These are phyloP conservation scores for Herpetomonas samuelpessoai DNA, from an alignment of 208 protist genomes.

Conservation along the genomic window DNA sequence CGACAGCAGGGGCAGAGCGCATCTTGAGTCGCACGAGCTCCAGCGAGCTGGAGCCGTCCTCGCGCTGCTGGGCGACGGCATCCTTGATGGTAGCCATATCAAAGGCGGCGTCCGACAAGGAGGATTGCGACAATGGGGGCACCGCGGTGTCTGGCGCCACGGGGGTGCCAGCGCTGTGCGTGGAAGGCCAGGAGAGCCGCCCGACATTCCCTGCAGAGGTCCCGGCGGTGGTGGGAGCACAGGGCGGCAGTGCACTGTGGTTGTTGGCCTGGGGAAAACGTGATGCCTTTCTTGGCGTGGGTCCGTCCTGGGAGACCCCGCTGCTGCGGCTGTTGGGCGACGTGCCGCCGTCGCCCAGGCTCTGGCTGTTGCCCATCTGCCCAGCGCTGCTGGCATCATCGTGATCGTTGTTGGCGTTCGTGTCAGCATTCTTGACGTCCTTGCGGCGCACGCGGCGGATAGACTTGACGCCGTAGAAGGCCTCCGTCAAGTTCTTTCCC, in stretches of 20 bases:
- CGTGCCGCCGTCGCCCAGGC: background rate
- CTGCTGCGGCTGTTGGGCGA: background rate
- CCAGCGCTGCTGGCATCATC: slow-evolving; percentile 6
- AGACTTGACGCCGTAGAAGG: slow-evolving; percentile 56
- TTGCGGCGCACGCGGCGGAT: slow-evolving; percentile 47
- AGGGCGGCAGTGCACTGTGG: no score
- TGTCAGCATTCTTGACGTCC: slow-evolving; percentile 24
- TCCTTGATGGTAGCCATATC: slow-evolving; percentile 6
- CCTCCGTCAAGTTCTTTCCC: slow-evolving; percentile 53
- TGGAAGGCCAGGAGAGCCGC: no score
- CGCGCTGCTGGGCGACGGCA: slow-evolving; percentile 1
- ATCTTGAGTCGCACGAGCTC: slow-evolving; percentile 19
- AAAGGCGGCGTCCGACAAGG: background rate
- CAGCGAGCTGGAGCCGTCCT: slow-evolving; percentile 12
- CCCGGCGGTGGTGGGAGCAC: no score
- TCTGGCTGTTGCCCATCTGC: background rate
- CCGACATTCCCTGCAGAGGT: no score
- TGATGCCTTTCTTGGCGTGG: background rate
- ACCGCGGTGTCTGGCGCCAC: background rate
- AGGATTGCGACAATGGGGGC: background rate
- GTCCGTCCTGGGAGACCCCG: background rate
- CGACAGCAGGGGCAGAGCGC: slow-evolving; percentile 9
- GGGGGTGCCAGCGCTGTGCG: no score
- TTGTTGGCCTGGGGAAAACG: no score
- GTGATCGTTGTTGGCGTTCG: background rate